phyloP scores from a whole-genome alignment of 2,329 filamentous ascomycete genomes.

The Penicillium vulpinum region DNA sequence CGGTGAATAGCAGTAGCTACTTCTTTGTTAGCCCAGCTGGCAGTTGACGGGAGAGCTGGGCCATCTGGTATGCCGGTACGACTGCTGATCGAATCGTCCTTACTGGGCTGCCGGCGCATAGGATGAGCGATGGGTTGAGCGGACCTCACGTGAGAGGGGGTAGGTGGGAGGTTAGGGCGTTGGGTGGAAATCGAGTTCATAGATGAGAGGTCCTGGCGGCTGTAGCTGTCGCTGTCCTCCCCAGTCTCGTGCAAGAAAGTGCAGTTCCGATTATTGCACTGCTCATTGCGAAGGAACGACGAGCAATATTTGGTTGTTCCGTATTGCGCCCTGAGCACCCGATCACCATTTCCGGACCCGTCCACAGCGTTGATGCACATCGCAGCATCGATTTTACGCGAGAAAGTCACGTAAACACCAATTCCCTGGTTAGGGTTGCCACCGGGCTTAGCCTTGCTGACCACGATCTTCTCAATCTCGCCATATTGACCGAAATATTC shows the following conservation, averaged over 20 bases:
- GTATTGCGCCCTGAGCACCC: slow-evolving; percentile 71
- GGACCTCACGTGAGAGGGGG: slow-evolving; percentile 50
- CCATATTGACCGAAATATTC: slow-evolving; percentile 99
- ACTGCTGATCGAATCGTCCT: slow-evolving; percentile 63
- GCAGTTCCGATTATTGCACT: slow-evolving; percentile 91
- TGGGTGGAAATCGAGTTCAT: slow-evolving; percentile 87
- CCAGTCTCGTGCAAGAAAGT: slow-evolving; percentile 98
- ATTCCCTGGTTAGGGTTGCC: slow-evolving; percentile 74
- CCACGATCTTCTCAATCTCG: slow-evolving; percentile 97
- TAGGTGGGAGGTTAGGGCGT: slow-evolving; percentile 61
- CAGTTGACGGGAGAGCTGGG: slow-evolving; percentile 88
- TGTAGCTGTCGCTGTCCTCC: slow-evolving; percentile 97
- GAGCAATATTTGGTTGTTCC: slow-evolving; percentile 99
- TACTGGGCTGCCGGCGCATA: slow-evolving; percentile 75
- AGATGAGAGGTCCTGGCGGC: slow-evolving; percentile 87
- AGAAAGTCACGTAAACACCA: slow-evolving; percentile 98
- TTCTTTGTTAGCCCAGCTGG: slow-evolving; percentile 81
- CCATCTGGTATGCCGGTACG: slow-evolving; percentile 68
- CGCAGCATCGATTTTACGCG: slow-evolving; percentile 84
- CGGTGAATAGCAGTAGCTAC: slow-evolving; percentile 58
- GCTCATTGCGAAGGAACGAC: slow-evolving; percentile 90
- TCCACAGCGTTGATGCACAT: slow-evolving; percentile 90
- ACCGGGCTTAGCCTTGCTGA: slow-evolving; percentile 87
- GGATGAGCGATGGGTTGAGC: slow-evolving; percentile 55
- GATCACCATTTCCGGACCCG: slow-evolving; percentile 85